These are phyloP conservation scores for Biscogniauxia sp. DNA, from an alignment of 2,329 filamentous ascomycete genomes.

Conservation along the genomic window DNA sequence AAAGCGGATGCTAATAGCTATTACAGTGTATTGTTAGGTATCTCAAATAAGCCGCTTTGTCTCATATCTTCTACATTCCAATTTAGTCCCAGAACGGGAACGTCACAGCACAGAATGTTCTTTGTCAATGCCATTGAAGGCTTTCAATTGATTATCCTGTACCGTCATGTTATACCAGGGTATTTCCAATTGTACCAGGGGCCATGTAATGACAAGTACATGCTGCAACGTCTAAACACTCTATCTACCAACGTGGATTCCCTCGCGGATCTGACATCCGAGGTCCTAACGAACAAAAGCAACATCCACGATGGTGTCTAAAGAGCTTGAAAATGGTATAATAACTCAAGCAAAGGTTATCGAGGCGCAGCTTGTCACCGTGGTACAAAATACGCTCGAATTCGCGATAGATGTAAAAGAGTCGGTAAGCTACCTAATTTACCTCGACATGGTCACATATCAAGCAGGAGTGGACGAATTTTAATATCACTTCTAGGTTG, in stretches of 20 bases:
- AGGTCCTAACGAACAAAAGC: background rate
- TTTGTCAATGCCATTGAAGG: background rate
- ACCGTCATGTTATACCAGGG: background rate
- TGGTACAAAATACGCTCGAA: background rate
- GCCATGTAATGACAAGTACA: background rate
- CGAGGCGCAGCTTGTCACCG: background rate
- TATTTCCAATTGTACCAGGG: background rate
- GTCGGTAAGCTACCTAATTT: background rate
- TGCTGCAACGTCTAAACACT: background rate
- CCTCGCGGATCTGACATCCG: background rate
- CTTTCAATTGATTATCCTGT: background rate
- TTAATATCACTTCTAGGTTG: constrained; percentile 10
- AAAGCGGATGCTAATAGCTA: too few species aligned
- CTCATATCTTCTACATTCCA: background rate
- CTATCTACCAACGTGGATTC: background rate
- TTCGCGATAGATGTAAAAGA: background rate
- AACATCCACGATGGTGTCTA: background rate
- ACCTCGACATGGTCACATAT: background rate
- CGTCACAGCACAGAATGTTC: background rate
- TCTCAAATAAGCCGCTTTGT: background rate
- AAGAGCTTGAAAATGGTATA: background rate
- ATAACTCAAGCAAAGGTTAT: background rate
- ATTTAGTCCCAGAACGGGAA: background rate
- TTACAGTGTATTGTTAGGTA: too few species aligned
- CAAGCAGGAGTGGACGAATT: background rate